Evolutionary conservation across 768 basidiomycete genomes (phyloP), one percentile per base, ranked within the genome.

Genomic region (Boletus huronensis): DNA sequence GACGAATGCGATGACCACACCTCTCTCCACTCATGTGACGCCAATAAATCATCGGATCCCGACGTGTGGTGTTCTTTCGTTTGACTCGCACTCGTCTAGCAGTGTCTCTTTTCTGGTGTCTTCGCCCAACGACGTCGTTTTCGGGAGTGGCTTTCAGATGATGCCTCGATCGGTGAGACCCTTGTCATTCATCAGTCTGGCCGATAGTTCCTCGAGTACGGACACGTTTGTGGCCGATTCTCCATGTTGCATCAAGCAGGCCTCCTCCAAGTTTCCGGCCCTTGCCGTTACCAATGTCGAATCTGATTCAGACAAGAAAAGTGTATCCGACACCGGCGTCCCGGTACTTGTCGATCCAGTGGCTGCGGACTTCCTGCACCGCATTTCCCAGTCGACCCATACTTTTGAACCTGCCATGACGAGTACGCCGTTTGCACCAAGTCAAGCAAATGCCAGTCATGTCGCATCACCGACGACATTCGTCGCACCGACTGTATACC

Each of bases 151-250:
- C 19, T 54, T 46, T 45, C 25, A 51, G 25, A 41, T 42, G 48
- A 58, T 40, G 14, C 19, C 50, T 39, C 56, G 38, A 25, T 23
- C 38, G n/a, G 14, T 9, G 38, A 58, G 56, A 54, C 47, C 42
- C 5, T 28, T 56, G 14, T 64, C 64, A 7, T 7, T 23, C 6
- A 29, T 44, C 48, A 48, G 52, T 26, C 34, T 52, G 26, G 48
- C 40, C n/a, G 45, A 67, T 14, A 56, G 43, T 32, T 47, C 65
- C 10, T 41, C 59, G 13, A 64, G 54, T 21, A 58, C 55, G 9
- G 65, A 61, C 34, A 67, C 64, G 6, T 67, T 61, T 28, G 65
- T 67, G 26, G 50, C 54, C 19, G 59, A 64, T 40, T 64, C 64
- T 35, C 62, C 64, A 0, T 64, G 62, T 41, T 48, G 16, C 32